Conservation (phyloP, 352 stramenopile genomes). For the Elongisporangium undulatum region DNA sequence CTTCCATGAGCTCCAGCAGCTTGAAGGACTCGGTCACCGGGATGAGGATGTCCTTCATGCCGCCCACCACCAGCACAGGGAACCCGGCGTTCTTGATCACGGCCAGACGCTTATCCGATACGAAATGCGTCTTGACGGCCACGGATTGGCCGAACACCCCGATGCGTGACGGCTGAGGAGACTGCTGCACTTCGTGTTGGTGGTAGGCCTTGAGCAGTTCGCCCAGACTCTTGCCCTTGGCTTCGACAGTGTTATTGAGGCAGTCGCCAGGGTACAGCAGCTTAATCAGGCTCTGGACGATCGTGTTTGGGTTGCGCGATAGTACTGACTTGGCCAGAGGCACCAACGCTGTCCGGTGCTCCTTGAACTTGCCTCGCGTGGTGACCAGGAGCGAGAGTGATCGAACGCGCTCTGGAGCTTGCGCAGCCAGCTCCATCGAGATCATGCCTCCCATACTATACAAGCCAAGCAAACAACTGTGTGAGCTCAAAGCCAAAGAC, state of each 20-base stretch:
- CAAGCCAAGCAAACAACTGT: slow-evolving; percentile 1
- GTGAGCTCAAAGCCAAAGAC: not conserved
- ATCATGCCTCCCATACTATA: slow-evolving; percentile 39
- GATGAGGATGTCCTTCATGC: slow-evolving; percentile 30
- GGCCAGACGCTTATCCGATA: slow-evolving; percentile 32
- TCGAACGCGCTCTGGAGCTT: slow-evolving; percentile 20
- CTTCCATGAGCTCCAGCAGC: slow-evolving; percentile 11
- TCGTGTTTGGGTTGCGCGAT: slow-evolving; percentile 19
- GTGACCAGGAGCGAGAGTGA: slow-evolving; percentile 42
- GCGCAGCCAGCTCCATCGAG: slow-evolving; percentile 27
- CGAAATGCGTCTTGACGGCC: slow-evolving; percentile 39
- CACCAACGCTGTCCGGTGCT: slow-evolving; percentile 21
- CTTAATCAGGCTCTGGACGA: slow-evolving; percentile 24
- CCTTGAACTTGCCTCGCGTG: slow-evolving; percentile 25
- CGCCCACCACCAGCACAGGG: slow-evolving; percentile 34
- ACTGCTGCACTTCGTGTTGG: slow-evolving; percentile 11
- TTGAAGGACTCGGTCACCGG: slow-evolving; percentile 26
- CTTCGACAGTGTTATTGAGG: slow-evolving; percentile 26
- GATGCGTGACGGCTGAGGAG: slow-evolving; percentile 12
- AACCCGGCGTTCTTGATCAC: slow-evolving; percentile 15
- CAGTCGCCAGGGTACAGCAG: slow-evolving; percentile 43
- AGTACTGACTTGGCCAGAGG: slow-evolving; percentile 26
- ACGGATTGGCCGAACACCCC: slow-evolving; percentile 37
- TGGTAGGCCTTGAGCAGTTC: slow-evolving; percentile 29
- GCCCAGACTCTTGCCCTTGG: slow-evolving; percentile 19